Conservation (phyloP, 2,329 filamentous ascomycete genomes). For the Penicillium polonicum region DNA sequence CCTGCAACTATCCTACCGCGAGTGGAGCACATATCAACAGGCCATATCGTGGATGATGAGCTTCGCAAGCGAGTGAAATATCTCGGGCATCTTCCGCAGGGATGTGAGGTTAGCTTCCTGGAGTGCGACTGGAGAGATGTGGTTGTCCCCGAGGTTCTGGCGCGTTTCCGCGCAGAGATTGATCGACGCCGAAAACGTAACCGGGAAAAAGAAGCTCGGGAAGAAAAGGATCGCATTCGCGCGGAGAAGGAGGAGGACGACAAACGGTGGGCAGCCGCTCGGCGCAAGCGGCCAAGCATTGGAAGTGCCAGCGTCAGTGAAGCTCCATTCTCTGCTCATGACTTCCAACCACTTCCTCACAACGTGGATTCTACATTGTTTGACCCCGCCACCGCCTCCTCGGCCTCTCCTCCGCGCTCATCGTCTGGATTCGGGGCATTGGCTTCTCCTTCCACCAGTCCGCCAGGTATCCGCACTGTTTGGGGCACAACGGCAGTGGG, state of each 20-base stretch:
- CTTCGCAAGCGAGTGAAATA: slow-evolving; percentile 83
- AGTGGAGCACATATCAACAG: slow-evolving; percentile 84
- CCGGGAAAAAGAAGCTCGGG: slow-evolving; percentile 76
- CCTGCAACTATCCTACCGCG: slow-evolving; percentile 82
- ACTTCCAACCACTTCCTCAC: slow-evolving; percentile 64
- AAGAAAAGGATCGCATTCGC: slow-evolving; percentile 79
- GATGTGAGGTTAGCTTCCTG: slow-evolving; percentile 86
- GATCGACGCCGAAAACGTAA: slow-evolving; percentile 74
- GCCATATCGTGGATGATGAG: slow-evolving; percentile 82
- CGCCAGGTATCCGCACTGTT: slow-evolving; percentile 73
- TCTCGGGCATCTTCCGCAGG: slow-evolving; percentile 78
- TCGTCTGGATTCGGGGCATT: slow-evolving; percentile 53
- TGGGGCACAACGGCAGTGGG: slow-evolving; percentile 81
- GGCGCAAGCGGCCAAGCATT: slow-evolving; percentile 59
- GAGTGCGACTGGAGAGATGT: slow-evolving; percentile 96
- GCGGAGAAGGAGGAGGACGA: slow-evolving; percentile 78
- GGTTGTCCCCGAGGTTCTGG: slow-evolving; percentile 71
- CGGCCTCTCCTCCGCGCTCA: slow-evolving; percentile 44
- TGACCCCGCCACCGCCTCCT: slow-evolving; percentile 35
- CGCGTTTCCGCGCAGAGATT: slow-evolving; percentile 72
- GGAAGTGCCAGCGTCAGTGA: slow-evolving; percentile 33
- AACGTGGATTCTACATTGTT: slow-evolving; percentile 26
- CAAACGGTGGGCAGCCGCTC: slow-evolving; percentile 64
- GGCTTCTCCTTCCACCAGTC: slow-evolving; percentile 77
- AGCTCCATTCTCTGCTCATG: slow-evolving; percentile 56